Evolutionary conservation across 441 rosid species (phyloP), one percentile per base, ranked within the genome.

Genomic region (Arabidopsis lyrata): DNA sequence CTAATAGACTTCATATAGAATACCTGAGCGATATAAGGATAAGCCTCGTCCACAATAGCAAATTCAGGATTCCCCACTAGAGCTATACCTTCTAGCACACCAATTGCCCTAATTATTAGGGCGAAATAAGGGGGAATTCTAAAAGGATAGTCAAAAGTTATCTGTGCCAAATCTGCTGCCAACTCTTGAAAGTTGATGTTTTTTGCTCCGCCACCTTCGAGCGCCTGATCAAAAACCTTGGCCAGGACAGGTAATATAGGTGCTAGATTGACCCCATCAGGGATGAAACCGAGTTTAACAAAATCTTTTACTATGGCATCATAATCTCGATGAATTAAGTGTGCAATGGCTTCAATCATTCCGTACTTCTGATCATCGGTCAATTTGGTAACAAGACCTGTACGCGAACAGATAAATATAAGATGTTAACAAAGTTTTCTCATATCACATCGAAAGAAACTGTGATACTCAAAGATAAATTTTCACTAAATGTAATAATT

Each of bases 151-250:
- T 92, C 99, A 76, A 95, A 92, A 66, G 97, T 90, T 75, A 95
- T 95, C 79, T 95, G 98, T 32, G 98, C 98, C 81, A 95, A 84
- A 86, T 95, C 99, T 38, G 96, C 78, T 68, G 99, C 98, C 78
- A 95, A 86, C 85, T 95, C 98, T 84, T 95, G 98, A 75, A 95
- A 92, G 82, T 95, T 92, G 35, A 95, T 68, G 81, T 81, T 88
- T 83, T 92, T 95, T 5, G 98, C 98, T 56, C 99, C 99, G 6
- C 98, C 99, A 77, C 97, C 99, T 89, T 95, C 99, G 62, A 90
- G 95, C 63, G 99, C 99, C 85, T 95, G 99, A 85, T 95, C 98
- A 77, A 95, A 95, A 70, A 95, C 99, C 84, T 87, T 95, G 52
- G 93, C 99, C 71, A 95, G 83, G 73, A 95, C 97, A 8, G 99